These are phyloP conservation scores for Penstemon eatonii DNA, from an alignment of 257 asterid genomes.

Conservation along the genomic window DNA sequence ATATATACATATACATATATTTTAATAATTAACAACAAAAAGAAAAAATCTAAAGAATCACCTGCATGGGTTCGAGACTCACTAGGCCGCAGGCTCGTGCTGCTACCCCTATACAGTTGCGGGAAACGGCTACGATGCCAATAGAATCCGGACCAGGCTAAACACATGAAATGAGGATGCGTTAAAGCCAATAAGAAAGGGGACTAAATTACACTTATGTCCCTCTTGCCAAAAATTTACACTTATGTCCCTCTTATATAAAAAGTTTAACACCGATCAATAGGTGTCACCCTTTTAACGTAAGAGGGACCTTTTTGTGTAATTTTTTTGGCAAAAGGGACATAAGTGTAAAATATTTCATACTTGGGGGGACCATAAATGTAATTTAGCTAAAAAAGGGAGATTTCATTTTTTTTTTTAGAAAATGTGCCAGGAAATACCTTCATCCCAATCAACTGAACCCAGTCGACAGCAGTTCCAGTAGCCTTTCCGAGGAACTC, in stretches of 20 bases:
- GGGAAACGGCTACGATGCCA: slow-evolving; percentile 97
- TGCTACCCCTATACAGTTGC: slow-evolving; percentile 93
- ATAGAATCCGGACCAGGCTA: slow-evolving; percentile 99
- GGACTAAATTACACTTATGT: too few relatives aligned
- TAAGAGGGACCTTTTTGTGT: too few relatives aligned
- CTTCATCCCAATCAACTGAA: slow-evolving; percentile 99
- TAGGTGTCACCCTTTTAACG: too few relatives aligned
- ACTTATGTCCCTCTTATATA: too few relatives aligned
- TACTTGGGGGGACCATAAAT: too few relatives aligned
- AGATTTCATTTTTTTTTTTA: too few relatives aligned
- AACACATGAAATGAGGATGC: background rate
- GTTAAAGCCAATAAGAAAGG: background rate
- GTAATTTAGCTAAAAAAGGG: too few relatives aligned
- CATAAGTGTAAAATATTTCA: too few relatives aligned
- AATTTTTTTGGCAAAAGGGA: too few relatives aligned
- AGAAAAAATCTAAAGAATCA: slow-evolving; percentile 20
- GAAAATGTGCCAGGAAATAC: slow-evolving; percentile 29
- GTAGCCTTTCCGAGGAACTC: slow-evolving; percentile 99
- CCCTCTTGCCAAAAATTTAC: too few relatives aligned
- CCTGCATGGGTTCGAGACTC: slow-evolving; percentile 99
- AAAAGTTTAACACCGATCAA: too few relatives aligned
- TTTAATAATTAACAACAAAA: background rate
- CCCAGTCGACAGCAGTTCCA: slow-evolving; percentile 99
- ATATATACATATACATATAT: too few relatives aligned
- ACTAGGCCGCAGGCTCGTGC: slow-evolving; percentile 99